These are phyloP conservation scores for Epichloe scottii DNA, from an alignment of 2,329 filamentous ascomycete genomes.

Conservation along the genomic window DNA sequence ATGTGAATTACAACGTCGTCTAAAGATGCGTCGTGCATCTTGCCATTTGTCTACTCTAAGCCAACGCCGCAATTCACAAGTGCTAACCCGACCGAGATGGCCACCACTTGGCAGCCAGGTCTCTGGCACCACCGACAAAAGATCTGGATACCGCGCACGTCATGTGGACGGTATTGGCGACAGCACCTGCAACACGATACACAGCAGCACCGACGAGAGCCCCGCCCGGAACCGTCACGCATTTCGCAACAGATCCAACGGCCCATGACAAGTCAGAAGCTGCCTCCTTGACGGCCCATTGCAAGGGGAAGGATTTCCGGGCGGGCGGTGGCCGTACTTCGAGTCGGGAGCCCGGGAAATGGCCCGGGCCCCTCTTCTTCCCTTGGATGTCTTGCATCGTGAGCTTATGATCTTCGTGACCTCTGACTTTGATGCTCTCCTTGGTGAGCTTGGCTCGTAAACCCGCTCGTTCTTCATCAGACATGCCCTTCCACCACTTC, in stretches of 20 bases:
- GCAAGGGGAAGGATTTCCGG: conserved; percentile 11
- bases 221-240: conserved; percentile 3
- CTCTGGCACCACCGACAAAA: not conserved
- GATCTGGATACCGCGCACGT: not conserved
- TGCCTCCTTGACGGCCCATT: conserved; percentile 11
- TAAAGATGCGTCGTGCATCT: too few relatives aligned
- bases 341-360: conserved; percentile 16
- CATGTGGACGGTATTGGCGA: not conserved
- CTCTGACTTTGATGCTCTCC: conserved; percentile 14
- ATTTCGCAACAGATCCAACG: conserved; percentile 8
- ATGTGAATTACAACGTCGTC: too few relatives aligned
- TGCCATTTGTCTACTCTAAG: too few relatives aligned
- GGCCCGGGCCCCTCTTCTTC: conserved; percentile 13
- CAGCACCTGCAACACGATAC: not conserved
- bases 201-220: not conserved
- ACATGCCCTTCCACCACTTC: conserved; percentile 53
- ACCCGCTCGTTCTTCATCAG: conserved; percentile 10
- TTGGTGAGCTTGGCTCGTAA: conserved; percentile 14
- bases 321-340: conserved; percentile 11
- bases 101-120: not conserved
- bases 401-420: conserved; percentile 18
- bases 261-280: conserved; percentile 11
- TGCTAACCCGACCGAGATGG: not conserved
- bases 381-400: conserved; percentile 13
- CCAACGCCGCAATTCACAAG: too few relatives aligned